Conservation (phyloP, 495 filamentous ascomycete genomes). For the Oleoguttula mirabilis region DNA sequence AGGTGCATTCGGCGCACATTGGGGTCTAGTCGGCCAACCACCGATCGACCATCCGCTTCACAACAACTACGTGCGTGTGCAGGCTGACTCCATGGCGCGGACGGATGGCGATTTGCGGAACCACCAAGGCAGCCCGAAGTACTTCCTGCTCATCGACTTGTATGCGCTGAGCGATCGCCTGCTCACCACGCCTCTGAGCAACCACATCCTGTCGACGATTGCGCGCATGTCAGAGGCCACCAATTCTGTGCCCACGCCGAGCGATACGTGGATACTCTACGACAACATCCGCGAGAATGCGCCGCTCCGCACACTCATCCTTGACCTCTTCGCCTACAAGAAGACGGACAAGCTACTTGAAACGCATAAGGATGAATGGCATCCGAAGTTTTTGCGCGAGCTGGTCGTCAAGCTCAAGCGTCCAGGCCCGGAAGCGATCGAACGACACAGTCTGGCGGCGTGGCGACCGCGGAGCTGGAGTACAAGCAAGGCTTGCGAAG, state of each 20-base stretch:
- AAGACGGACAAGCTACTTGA: conserved; percentile 36
- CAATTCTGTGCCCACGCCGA: conserved; percentile 36
- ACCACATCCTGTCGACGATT: conserved; percentile 31
- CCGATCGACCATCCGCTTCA: conserved; percentile 3
- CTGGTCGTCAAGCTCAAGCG: conserved; percentile 29
- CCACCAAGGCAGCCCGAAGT: conserved; percentile 31
- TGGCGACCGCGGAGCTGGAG: conserved; percentile 22
- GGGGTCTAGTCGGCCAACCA: not conserved
- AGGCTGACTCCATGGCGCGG: conserved; percentile 13
- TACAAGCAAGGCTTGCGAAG: conserved; percentile 23
- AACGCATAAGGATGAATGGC: conserved; percentile 33
- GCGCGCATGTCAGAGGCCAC: conserved; percentile 32
- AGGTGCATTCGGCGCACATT: not conserved
- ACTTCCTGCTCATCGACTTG: conserved; percentile 36
- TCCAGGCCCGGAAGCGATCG: conserved; percentile 22
- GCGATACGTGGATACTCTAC: conserved; percentile 36
- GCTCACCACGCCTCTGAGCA: conserved; percentile 29
- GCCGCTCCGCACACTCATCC: conserved; percentile 29
- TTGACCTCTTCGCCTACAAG: conserved; percentile 40
- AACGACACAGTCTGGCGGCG: conserved; percentile 22
- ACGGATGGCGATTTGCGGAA: conserved; percentile 24
- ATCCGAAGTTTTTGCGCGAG: conserved; percentile 30
- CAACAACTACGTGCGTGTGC: not conserved
- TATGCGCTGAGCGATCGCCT: conserved; percentile 37
- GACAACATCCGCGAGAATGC: conserved; percentile 20